A percentile compares a stretch with the other conserved stretches of the same genome.
Conservation (phyloP, 106 monocot genomes). For the Phalaenopsis equestris region DNA sequence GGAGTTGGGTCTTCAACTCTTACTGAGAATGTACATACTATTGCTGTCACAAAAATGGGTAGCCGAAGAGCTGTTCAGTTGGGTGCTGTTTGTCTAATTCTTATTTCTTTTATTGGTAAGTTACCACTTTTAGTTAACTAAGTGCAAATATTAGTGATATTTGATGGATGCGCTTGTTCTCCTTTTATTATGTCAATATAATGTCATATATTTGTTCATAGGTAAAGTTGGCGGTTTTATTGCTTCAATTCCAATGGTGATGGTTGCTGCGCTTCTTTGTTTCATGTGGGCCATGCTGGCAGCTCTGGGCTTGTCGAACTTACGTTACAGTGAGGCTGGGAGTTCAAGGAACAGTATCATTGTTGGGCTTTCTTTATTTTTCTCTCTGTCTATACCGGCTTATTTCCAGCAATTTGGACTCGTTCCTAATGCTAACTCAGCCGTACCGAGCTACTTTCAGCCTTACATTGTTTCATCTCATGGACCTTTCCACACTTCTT, state of each 20-base stretch:
- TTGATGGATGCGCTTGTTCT: background rate
- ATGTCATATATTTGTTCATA: slow-evolving; percentile 19
- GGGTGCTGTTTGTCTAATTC: slow-evolving; percentile 70
- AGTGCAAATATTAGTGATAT: background rate
- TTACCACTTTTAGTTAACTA: background rate
- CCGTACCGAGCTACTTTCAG: slow-evolving; percentile 68
- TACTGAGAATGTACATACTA: slow-evolving; percentile 96
- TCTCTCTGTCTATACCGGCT: slow-evolving; percentile 87
- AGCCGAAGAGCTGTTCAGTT: slow-evolving; percentile 87
- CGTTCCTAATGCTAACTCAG: slow-evolving; percentile 48
- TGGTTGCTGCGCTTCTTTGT: slow-evolving; percentile 87
- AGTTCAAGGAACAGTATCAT: slow-evolving; percentile 93
- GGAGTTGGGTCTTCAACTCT: slow-evolving; percentile 89
- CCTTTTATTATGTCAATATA: background rate
- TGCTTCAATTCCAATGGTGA: slow-evolving; percentile 90
- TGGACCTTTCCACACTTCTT: slow-evolving; percentile 58
- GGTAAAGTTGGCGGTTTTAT: slow-evolving; percentile 95
- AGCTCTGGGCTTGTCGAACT: slow-evolving; percentile 82
- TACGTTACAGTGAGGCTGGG: slow-evolving; percentile 82
- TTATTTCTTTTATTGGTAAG: slow-evolving; percentile 82
- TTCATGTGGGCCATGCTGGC: slow-evolving; percentile 99
- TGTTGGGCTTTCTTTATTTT: slow-evolving; percentile 88
- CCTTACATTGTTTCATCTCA: slow-evolving; percentile 78
- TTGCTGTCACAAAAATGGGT: slow-evolving; percentile 97
- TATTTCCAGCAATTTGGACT: slow-evolving; percentile 94